phyloP scores from a whole-genome alignment of 129 eudicot genomes.

The Erigeron canadensis region DNA sequence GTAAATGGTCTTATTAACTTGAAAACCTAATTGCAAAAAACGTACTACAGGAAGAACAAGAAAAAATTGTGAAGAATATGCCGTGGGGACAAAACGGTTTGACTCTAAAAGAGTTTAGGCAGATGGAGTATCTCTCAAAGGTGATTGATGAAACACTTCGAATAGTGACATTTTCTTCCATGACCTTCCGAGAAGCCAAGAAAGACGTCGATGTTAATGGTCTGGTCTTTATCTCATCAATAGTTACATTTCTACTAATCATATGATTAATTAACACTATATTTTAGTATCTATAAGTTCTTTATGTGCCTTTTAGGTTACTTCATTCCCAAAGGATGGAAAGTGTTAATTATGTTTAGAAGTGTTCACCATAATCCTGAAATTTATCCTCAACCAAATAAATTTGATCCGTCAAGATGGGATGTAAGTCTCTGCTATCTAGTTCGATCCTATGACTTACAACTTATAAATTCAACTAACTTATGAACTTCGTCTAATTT shows the following conservation, averaged over 20 bases:
- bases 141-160: conserved; percentile 96
- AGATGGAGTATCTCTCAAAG: conserved; percentile 87
- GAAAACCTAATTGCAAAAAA: not conserved
- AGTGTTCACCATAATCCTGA: conserved; percentile 58
- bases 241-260: not conserved
- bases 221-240: conserved; percentile 20
- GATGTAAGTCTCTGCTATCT: conserved; percentile 53
- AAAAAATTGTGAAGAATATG: conserved; percentile 60
- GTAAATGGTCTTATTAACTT: no score
- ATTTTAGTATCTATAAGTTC: not conserved
- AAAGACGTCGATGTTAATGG: conserved; percentile 61
- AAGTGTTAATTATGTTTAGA: conserved; percentile 75
- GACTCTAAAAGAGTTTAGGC: conserved; percentile 62
- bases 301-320: conserved; percentile 49
- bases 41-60: conserved; percentile 70
- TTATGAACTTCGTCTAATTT: conserved; percentile 11
- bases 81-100: conserved; percentile 65
- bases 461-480: not conserved
- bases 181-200: conserved; percentile 83
- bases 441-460: conserved; percentile 8
- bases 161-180: conserved; percentile 64
- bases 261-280: no score
- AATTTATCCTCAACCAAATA: conserved; percentile 53
- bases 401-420: conserved; percentile 85
- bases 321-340: conserved; percentile 91